These are phyloP conservation scores for Oryza longistaminata DNA, from an alignment of 176 grass and related monocot species.

Conservation along the genomic window DNA sequence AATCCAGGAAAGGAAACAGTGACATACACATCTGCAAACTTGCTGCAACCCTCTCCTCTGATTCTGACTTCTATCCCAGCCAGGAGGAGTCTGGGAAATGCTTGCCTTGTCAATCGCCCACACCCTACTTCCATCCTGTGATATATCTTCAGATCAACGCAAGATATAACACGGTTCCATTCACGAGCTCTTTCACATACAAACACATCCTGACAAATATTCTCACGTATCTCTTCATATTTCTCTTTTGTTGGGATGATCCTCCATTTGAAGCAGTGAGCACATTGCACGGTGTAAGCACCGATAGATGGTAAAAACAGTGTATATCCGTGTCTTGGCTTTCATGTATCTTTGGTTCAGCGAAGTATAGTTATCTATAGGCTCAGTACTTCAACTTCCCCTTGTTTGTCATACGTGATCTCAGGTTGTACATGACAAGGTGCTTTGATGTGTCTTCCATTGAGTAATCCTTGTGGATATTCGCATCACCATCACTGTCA, in stretches of 20 bases:
- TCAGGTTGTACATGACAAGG: slow-evolving; percentile 39
- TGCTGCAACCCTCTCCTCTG: slow-evolving; percentile 63
- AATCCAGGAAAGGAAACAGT: slow-evolving; percentile 33
- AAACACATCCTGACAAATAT: slow-evolving; percentile 58
- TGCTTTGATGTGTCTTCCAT: slow-evolving; percentile 38
- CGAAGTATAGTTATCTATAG: slow-evolving; percentile 17
- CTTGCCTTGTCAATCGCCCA: slow-evolving; percentile 89
- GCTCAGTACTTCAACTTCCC: neutral
- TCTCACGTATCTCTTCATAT: slow-evolving; percentile 81
- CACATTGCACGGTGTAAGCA: slow-evolving; percentile 74
- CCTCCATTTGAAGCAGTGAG: slow-evolving; percentile 82
- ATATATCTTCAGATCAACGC: slow-evolving; percentile 72
- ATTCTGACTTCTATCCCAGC: slow-evolving; percentile 89
- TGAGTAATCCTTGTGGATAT: slow-evolving; percentile 33
- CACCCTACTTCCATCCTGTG: slow-evolving; percentile 64
- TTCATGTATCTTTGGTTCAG: neutral
- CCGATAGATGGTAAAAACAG: slow-evolving; percentile 58
- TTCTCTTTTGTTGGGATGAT: slow-evolving; percentile 83
- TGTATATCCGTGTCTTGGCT: slow-evolving; percentile 18
- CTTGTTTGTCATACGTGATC: slow-evolving; percentile 20
- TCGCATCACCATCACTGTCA: slow-evolving; percentile 3
- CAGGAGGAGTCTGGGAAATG: slow-evolving; percentile 68
- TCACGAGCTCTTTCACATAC: slow-evolving; percentile 59
- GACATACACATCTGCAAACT: slow-evolving; percentile 85
- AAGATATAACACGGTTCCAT: slow-evolving; percentile 64